Base-by-base conservation (phyloP, 2,329 filamentous ascomycete species). In the Fusarium equiseti region DNA sequence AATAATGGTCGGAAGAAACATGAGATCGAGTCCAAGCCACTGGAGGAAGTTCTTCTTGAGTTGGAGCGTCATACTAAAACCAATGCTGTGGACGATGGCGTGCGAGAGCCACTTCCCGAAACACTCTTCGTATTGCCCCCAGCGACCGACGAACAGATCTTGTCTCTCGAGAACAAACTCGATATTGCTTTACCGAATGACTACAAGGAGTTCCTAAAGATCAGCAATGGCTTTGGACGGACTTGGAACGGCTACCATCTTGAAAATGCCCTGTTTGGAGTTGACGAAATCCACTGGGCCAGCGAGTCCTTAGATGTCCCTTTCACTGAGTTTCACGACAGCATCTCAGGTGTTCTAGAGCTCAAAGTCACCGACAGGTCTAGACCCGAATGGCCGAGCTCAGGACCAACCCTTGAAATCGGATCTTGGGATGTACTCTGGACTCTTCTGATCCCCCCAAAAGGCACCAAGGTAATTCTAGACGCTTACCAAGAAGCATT, bases 151-250 rank as follows among this genome's bases (percentile, higher is more conserved):
- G 60, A 69, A n/a, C 62, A 73, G 24, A 71, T 73, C 4, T 44
- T 24, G 1, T 48, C 40, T 4, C 58, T 74, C 0, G 71, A 73
- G 35, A 27, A 49, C 9, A 72, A n/a, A 18, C 42, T 73, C 8
- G 42, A 56, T 2, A 15, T 46, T 0, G 35, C 29, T 1, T 29
- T 73, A 0, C 72, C 72, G n/a, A 45, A 52, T 3, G 71, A 73
- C 29, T 73, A 73, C 16, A 74, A 74, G 6, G 61, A 66, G 1
- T 74, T 74, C 15, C 31, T 74, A 1, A 71, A 57, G 20, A 60
- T 71, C 15, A 74, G 43, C 15, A 74, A 74, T 38, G 72, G 72
- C 0, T 71, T 73, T 43, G 69, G 63, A 16, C 26, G 58, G 3
- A 56, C 62, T 18, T 74, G 69, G 72, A 74, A 74, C 12, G 72